Conservation (phyloP, 768 basidiomycete species). For the Saitozyma sp. region DNA sequence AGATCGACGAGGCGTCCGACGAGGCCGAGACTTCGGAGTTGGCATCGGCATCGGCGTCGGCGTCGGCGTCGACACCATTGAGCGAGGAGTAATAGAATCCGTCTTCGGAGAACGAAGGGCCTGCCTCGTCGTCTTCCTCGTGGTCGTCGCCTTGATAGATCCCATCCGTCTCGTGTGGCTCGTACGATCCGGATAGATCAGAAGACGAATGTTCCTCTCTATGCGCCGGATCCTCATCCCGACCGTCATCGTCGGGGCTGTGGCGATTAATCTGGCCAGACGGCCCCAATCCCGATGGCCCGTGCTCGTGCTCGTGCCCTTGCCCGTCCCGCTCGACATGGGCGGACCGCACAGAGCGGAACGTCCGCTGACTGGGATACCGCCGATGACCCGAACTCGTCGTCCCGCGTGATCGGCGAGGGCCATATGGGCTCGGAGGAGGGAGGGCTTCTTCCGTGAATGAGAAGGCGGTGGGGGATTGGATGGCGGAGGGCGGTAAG, state of each 20-base stretch:
- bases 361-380: not conserved
- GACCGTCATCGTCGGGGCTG: constrained; percentile 3
- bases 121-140: constrained; percentile 8
- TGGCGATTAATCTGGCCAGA: not conserved
- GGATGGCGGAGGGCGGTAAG: constrained; percentile 12
- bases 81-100: no score
- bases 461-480: constrained; percentile 11
- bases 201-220: no score
- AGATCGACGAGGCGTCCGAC: constrained; percentile 23
- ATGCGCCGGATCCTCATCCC: not conserved
- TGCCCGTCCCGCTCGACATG: not conserved
- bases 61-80: not conserved
- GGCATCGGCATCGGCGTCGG: constrained; percentile 12
- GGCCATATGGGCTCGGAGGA: constrained; percentile 1
- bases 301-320: not conserved
- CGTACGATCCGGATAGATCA: no score
- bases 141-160: not conserved
- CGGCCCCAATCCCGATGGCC: not conserved
- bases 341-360: no score
- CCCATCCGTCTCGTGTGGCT: no score
- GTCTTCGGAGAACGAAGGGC: not conserved
- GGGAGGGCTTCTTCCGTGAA: constrained; percentile 7
- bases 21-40: not conserved
- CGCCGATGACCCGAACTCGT: not conserved
- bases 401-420: not conserved